phyloP scores from a whole-genome alignment of 108 stramenopile genomes.

The Cylindrotheca fusiformis region DNA sequence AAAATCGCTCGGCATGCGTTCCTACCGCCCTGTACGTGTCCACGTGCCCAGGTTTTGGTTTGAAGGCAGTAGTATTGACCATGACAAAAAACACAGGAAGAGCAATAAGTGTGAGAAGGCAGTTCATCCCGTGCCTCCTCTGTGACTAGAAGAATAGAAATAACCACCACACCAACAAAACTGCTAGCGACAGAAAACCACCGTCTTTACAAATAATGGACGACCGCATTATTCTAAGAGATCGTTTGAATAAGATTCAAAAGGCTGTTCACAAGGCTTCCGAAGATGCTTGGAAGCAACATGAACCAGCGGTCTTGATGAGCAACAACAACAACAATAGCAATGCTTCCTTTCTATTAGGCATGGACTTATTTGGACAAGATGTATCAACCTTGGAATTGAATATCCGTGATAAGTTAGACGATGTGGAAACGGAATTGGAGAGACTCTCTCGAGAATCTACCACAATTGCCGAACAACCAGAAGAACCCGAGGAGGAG shows the following conservation, averaged over 20 bases:
- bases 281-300: constrained; percentile 37
- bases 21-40: too few species aligned
- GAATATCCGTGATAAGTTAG: constrained; percentile 37
- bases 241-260: constrained; percentile 31
- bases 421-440: constrained; percentile 41
- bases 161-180: too few species aligned
- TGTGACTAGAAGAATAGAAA: too few species aligned
- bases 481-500: background rate
- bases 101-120: too few species aligned
- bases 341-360: constrained; percentile 48
- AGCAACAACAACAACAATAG: constrained; percentile 19
- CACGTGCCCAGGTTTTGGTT: too few species aligned
- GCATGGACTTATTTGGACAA: constrained; percentile 61
- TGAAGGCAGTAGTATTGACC: too few species aligned
- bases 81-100: too few species aligned
- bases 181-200: too few species aligned
- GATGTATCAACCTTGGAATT: constrained; percentile 26
- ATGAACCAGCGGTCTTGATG: constrained; percentile 11
- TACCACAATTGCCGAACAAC: background rate
- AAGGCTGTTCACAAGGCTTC: constrained; percentile 40
- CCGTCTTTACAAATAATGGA: too few species aligned
- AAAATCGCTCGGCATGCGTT: too few species aligned
- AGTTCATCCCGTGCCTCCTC: too few species aligned
- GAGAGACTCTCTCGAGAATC: constrained; percentile 8
- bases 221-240: constrained; percentile 8